These are phyloP conservation scores for Bretziella fagacearum DNA, from an alignment of 2,329 filamentous ascomycete genomes.

Conservation along the genomic window DNA sequence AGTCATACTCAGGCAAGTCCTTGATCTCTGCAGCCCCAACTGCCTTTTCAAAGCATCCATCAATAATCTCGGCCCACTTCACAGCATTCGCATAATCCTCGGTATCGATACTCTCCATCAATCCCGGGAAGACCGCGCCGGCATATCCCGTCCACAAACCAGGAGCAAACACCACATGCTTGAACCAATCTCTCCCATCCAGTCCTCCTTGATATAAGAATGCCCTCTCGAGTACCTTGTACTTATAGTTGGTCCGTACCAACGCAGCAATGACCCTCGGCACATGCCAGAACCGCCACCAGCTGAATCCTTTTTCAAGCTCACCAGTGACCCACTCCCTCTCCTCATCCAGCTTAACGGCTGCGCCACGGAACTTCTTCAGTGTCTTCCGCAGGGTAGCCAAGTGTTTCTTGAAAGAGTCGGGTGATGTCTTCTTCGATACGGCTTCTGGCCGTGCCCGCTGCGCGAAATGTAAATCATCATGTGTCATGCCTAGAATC, in stretches of 20 bases:
- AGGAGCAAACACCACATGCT: conserved; percentile 86
- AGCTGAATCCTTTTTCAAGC: conserved; percentile 42
- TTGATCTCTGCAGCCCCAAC: conserved; percentile 11
- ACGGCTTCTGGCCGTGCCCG: conserved; percentile 17
- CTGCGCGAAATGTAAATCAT: conserved; percentile 19
- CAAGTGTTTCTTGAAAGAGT: conserved; percentile 26
- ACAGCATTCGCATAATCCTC: conserved; percentile 40
- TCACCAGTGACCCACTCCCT: conserved; percentile 28
- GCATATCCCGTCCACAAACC: conserved; percentile 84
- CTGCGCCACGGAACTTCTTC: conserved; percentile 24
- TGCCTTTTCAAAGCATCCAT: conserved; percentile 32
- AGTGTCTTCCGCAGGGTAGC: conserved; percentile 25
- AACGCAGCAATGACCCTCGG: conserved; percentile 47
- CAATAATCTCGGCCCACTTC: conserved; percentile 43
- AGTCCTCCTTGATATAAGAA: conserved; percentile 64
- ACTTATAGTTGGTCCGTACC: conserved; percentile 54
- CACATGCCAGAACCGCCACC: conserved; percentile 62
- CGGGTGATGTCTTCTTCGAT: conserved; percentile 23
- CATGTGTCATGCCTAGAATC: conserved; percentile 17
- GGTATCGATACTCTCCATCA: conserved; percentile 44
- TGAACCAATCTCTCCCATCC: conserved; percentile 74
- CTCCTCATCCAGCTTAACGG: conserved; percentile 29
- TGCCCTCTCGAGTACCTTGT: conserved; percentile 66
- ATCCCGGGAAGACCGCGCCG: conserved; percentile 49
- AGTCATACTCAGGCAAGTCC: background rate